These are phyloP conservation scores for Sphaerulina musiva DNA, from an alignment of 2,329 filamentous ascomycete genomes.

Conservation along the genomic window DNA sequence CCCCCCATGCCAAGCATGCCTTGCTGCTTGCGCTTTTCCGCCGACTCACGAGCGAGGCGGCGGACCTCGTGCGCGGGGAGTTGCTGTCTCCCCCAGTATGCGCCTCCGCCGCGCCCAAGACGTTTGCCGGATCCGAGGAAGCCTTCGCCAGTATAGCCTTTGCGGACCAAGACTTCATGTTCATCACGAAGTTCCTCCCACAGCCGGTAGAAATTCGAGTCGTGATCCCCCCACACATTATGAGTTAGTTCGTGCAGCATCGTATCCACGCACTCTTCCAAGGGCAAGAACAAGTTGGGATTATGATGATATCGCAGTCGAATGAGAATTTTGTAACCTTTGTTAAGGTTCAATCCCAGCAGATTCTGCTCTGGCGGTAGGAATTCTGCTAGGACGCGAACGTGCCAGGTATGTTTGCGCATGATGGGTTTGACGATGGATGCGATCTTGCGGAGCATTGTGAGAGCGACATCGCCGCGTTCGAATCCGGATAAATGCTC, in stretches of 20 bases:
- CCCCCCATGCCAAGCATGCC: slow-evolving; percentile 50
- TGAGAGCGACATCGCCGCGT: slow-evolving; percentile 41
- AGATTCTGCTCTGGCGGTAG: slow-evolving; percentile 68
- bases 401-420: slow-evolving; percentile 75
- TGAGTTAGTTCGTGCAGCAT: slow-evolving; percentile 94
- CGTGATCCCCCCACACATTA: slow-evolving; percentile 75
- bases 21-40: slow-evolving; percentile 57
- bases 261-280: slow-evolving; percentile 78
- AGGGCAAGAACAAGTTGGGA: slow-evolving; percentile 66
- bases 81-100: slow-evolving; percentile 40
- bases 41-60: slow-evolving; percentile 60
- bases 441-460: slow-evolving; percentile 69
- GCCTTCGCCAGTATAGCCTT: slow-evolving; percentile 85
- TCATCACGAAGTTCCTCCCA: slow-evolving; percentile 89
- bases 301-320: slow-evolving; percentile 72
- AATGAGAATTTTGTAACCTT: slow-evolving; percentile 71
- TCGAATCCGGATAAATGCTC: slow-evolving; percentile 44
- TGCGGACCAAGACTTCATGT: slow-evolving; percentile 65
- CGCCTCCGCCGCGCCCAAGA: slow-evolving; percentile 53
- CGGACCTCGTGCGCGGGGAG: slow-evolving; percentile 66
- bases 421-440: slow-evolving; percentile 93
- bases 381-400: slow-evolving; percentile 76
- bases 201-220: slow-evolving; percentile 72
- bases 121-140: slow-evolving; percentile 71
- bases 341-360: slow-evolving; percentile 72